Percentiles rank a stretch among this genome's conserved stretches.
Evolutionary conservation across 139 green algal species (phyloP).

Genomic region (Ettlia oleoabundans): DNA sequence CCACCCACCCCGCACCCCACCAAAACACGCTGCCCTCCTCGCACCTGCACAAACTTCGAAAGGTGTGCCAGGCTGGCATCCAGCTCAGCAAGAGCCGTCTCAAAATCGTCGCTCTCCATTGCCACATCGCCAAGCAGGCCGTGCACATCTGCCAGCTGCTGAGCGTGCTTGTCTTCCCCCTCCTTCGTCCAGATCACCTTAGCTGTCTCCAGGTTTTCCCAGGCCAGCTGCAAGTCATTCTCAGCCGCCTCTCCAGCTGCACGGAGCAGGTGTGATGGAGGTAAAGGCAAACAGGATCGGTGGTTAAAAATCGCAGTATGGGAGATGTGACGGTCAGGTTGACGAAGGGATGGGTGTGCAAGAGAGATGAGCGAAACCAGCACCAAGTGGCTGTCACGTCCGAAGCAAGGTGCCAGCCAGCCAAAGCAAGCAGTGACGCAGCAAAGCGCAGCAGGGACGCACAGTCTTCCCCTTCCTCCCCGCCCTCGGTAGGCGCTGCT

Average conservation of each 20-base stretch:
- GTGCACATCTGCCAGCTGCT: slow-evolving; percentile 65
- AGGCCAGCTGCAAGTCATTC: slow-evolving; percentile 77
- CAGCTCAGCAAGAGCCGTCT: slow-evolving; percentile 25
- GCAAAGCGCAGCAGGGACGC: slow-evolving; percentile 7
- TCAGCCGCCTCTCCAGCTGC: slow-evolving; percentile 1
- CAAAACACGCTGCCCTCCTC: neutral
- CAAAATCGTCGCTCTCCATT: slow-evolving; percentile 62
- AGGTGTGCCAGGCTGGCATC: slow-evolving; percentile 16
- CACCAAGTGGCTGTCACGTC: neutral
- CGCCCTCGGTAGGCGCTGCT: slow-evolving; percentile 13
- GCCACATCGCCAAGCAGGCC: slow-evolving; percentile 56
- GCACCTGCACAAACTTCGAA: neutral
- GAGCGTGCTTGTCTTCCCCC: slow-evolving; percentile 8
- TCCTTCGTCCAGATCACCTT: slow-evolving; percentile 53
- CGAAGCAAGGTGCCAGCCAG: neutral
- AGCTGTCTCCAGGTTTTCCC: slow-evolving; percentile 69
- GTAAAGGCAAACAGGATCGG: neutral
- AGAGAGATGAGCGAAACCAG: neutral
- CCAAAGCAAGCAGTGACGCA: neutral
- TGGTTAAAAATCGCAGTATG: neutral
- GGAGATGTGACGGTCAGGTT: too few species aligned
- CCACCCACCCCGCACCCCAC: neutral
- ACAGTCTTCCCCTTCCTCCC: slow-evolving; percentile 44
- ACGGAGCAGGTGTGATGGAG: neutral
- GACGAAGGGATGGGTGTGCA: too few species aligned